Evolutionary conservation across 257 asterid species (phyloP).

Genomic region (Nicotiana tabacum): DNA sequence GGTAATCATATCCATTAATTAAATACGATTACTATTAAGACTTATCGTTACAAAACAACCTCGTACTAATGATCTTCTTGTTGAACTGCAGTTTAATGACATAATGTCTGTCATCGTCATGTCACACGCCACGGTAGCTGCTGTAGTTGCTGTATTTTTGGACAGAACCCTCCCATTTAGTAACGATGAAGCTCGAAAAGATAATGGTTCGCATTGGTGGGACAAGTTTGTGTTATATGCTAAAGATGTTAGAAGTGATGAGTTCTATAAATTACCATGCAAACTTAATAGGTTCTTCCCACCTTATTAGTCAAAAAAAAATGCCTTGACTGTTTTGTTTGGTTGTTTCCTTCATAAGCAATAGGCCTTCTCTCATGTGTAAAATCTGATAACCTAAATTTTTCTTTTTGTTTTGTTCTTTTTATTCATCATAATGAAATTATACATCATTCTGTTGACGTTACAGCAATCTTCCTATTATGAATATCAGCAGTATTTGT

Average conservation of each 20-base stretch:
- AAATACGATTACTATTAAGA: neutral
- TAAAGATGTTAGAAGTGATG: constrained; percentile 57
- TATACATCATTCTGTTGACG: neutral
- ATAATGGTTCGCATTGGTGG: constrained; percentile 68
- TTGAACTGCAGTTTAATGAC: constrained; percentile 45
- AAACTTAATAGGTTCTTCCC: constrained; percentile 59
- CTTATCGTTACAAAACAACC: neutral
- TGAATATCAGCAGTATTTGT: neutral
- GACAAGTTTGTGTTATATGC: constrained; percentile 51
- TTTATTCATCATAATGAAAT: neutral
- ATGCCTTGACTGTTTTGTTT: neutral
- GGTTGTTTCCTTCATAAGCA: neutral
- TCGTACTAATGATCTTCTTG: neutral
- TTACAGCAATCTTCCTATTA: no score
- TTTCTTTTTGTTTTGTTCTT: neutral
- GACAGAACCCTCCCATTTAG: constrained; percentile 44
- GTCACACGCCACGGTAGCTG: constrained; percentile 60
- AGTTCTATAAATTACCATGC: constrained; percentile 56
- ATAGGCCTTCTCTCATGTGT: neutral
- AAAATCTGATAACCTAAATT: neutral
- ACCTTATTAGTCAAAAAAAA: constrained; percentile 15
- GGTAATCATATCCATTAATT: constrained; percentile 28
- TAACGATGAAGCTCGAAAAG: constrained; percentile 33
- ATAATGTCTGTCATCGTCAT: constrained; percentile 34
- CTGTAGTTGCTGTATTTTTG: constrained; percentile 33